Evolutionary conservation across 345 rosid genomes (phyloP).

Genomic region (Hypericum androsaemum): DNA sequence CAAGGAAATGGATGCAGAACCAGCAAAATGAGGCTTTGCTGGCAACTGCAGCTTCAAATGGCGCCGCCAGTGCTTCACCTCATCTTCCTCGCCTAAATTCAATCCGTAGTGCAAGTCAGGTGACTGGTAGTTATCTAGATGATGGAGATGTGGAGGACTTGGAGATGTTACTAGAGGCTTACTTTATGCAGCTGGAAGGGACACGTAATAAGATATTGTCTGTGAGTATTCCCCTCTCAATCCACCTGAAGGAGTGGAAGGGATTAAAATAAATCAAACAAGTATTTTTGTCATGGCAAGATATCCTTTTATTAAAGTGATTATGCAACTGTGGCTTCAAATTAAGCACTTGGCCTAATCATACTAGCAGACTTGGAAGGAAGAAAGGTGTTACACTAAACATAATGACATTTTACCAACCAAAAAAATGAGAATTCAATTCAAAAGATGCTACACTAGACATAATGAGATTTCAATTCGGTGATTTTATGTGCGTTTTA

Average conservation of each 20-base stretch:
- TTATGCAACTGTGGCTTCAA: no score
- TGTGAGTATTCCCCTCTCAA: slow-evolving; percentile 30
- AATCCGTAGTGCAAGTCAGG: slow-evolving; percentile 50
- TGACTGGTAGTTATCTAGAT: slow-evolving; percentile 38
- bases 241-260: not conserved
- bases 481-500: no score
- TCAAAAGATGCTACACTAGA: no score
- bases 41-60: slow-evolving; percentile 35
- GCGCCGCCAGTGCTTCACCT: slow-evolving; percentile 22
- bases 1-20: slow-evolving; percentile 69
- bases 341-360: no score
- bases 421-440: no score
- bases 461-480: no score
- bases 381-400: no score
- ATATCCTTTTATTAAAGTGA: no score
- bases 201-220: slow-evolving; percentile 86
- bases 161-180: slow-evolving; percentile 91
- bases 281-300: no score
- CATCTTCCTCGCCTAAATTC: slow-evolving; percentile 40
- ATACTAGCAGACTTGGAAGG: no score
- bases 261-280: no score
- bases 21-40: slow-evolving; percentile 58
- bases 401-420: no score
- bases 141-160: slow-evolving; percentile 75
- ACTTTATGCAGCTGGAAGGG: slow-evolving; percentile 93